Evolutionary conservation across 176 grass and related monocot species (phyloP).

Genomic region (Urochloa ruziziensis): DNA sequence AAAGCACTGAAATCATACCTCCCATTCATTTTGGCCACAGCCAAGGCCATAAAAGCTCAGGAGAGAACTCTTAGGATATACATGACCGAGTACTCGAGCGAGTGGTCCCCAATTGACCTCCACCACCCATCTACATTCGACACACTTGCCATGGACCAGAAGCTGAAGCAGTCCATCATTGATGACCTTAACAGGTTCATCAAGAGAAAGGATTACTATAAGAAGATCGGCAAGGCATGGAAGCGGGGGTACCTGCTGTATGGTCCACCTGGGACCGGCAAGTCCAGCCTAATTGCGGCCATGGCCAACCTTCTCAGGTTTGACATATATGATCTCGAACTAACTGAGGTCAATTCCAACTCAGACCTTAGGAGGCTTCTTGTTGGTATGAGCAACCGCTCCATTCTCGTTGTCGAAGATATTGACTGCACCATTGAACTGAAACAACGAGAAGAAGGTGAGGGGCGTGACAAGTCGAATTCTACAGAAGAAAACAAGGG

Average conservation of each 20-base stretch:
- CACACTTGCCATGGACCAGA: conserved; percentile 66
- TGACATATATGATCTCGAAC: conserved; percentile 86
- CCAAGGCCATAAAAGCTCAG: conserved; percentile 56
- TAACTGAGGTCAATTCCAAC: conserved; percentile 61
- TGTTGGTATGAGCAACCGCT: conserved; percentile 52
- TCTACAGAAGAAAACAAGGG: conserved; percentile 40
- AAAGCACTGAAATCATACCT: conserved; percentile 62
- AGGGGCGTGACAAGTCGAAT: conserved; percentile 25
- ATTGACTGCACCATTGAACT: conserved; percentile 69
- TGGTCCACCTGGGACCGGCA: conserved; percentile 88
- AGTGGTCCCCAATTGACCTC: conserved; percentile 63
- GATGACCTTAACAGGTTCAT: conserved; percentile 68
- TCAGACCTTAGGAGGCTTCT: conserved; percentile 59
- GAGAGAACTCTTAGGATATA: conserved; percentile 50
- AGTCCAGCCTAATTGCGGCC: conserved; percentile 92
- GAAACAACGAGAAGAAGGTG: conserved; percentile 44
- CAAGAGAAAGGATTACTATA: conserved; percentile 86
- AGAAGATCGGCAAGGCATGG: conserved; percentile 82
- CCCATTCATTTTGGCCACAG: conserved; percentile 54
- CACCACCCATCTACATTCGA: conserved; percentile 81
- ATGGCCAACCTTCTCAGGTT: conserved; percentile 85
- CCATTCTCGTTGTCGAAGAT: conserved; percentile 83
- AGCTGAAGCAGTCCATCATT: conserved; percentile 57
- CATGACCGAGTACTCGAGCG: conserved; percentile 45
- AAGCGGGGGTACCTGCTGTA: conserved; percentile 85